Conservation (phyloP, 192 early-diverging fungal genomes). For the Phlyctochytrium planicorne region DNA sequence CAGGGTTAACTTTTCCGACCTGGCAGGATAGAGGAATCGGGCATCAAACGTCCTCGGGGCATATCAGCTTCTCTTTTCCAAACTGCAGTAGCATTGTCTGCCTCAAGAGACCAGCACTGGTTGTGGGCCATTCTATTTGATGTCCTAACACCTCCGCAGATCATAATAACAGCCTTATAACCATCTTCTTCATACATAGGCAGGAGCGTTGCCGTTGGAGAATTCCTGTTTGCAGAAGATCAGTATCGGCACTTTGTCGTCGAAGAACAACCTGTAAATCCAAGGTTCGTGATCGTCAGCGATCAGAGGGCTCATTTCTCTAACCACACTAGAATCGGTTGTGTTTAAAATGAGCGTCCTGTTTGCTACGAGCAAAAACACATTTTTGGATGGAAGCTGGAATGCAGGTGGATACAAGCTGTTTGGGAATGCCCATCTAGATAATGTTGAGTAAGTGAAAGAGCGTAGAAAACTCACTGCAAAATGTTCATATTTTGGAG, state of each 20-base stretch:
- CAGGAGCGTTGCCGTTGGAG: constrained; percentile 32
- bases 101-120: constrained; percentile 26
- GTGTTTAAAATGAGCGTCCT: constrained; percentile 24
- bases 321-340: not conserved
- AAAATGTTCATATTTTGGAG: too few relatives aligned
- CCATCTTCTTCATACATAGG: constrained; percentile 30
- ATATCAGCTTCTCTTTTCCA: constrained; percentile 27
- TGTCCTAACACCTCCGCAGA: constrained; percentile 37
- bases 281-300: constrained; percentile 17
- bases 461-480: too few relatives aligned
- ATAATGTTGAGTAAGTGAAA: too few relatives aligned
- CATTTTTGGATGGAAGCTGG: constrained; percentile 14
- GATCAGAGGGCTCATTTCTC: not conserved
- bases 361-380: constrained; percentile 29
- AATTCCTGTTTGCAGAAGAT: constrained; percentile 20
- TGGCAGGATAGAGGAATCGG: constrained; percentile 29
- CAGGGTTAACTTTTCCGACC: constrained; percentile 9
- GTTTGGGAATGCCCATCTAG: constrained; percentile 21
- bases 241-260: constrained; percentile 13
- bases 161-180: constrained; percentile 33
- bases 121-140: constrained; percentile 7
- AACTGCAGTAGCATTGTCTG: constrained; percentile 18
- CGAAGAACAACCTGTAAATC: constrained; percentile 28
- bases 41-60: constrained; percentile 24
- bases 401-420: constrained; percentile 25